These are phyloP conservation scores for Combretum micranthum DNA, from an alignment of 345 rosid species.

Conservation along the genomic window DNA sequence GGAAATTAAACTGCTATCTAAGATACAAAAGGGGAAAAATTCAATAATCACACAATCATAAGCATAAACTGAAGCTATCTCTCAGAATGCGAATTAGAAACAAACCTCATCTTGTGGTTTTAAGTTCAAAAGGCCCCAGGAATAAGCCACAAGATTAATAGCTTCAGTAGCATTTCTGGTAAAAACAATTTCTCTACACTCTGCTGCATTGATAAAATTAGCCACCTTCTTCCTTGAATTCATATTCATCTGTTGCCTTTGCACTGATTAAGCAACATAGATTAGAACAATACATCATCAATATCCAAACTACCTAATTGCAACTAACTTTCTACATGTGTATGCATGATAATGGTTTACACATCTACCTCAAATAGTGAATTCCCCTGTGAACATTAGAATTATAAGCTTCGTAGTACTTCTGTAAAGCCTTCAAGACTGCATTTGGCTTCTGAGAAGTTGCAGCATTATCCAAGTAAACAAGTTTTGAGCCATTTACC, in stretches of 20 bases:
- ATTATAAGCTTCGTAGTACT: constrained; percentile 67
- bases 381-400: constrained; percentile 90
- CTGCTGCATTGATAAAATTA: constrained; percentile 66
- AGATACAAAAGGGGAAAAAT: background rate
- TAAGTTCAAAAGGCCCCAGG: constrained; percentile 77
- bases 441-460: constrained; percentile 84
- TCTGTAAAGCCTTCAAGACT: constrained; percentile 65
- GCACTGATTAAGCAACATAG: constrained; percentile 33
- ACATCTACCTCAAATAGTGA: constrained; percentile 62
- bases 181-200: constrained; percentile 68
- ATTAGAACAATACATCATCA: background rate
- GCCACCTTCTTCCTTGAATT: constrained; percentile 88
- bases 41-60: background rate
- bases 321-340: too few relatives aligned
- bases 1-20: too few relatives aligned
- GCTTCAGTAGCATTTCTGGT: constrained; percentile 98
- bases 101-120: constrained; percentile 75
- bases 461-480: constrained; percentile 94
- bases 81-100: background rate
- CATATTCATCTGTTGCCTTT: constrained; percentile 87
- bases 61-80: background rate
- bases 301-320: too few relatives aligned
- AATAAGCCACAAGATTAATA: constrained; percentile 78
- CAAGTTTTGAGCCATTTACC: constrained; percentile 76
- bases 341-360: too few relatives aligned